phyloP scores from a whole-genome alignment of 768 basidiomycete species.

The Holtermannia corniformis region DNA sequence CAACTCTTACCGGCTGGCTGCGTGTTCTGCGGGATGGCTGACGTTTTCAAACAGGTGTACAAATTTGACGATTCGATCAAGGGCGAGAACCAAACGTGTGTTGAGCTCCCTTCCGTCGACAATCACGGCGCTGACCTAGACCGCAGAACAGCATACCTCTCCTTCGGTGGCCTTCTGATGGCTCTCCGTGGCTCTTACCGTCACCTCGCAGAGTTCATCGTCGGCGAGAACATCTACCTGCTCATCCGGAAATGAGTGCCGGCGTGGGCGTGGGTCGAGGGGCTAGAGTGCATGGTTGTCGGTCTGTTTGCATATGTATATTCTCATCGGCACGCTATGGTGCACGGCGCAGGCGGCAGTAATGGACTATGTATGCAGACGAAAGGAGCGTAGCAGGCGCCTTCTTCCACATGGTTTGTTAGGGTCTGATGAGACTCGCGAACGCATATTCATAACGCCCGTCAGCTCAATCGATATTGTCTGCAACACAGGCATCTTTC shows the following conservation, averaged over 20 bases:
- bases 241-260: constrained; percentile 53
- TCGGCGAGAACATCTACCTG: constrained; percentile 86
- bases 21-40: background rate
- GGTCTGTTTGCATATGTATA: background rate
- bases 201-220: constrained; percentile 81
- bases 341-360: too few relatives aligned
- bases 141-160: constrained; percentile 81
- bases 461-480: too few relatives aligned
- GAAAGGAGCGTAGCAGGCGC: too few relatives aligned
- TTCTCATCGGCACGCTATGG: too few relatives aligned
- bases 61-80: constrained; percentile 78
- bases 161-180: constrained; percentile 91
- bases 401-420: too few relatives aligned
- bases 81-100: constrained; percentile 69
- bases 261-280: background rate
- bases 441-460: too few relatives aligned
- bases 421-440: too few relatives aligned
- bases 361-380: too few relatives aligned
- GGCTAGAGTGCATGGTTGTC: too few relatives aligned
- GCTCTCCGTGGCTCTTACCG: constrained; percentile 85
- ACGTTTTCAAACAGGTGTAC: constrained; percentile 58
- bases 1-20: background rate
- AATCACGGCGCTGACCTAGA: constrained; percentile 1
- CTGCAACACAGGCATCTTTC: too few relatives aligned
- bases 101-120: constrained; percentile 12